These are phyloP conservation scores for Kodamaea hsintzibuensis DNA, from an alignment of 805 yeast genomes.

Conservation along the genomic window DNA sequence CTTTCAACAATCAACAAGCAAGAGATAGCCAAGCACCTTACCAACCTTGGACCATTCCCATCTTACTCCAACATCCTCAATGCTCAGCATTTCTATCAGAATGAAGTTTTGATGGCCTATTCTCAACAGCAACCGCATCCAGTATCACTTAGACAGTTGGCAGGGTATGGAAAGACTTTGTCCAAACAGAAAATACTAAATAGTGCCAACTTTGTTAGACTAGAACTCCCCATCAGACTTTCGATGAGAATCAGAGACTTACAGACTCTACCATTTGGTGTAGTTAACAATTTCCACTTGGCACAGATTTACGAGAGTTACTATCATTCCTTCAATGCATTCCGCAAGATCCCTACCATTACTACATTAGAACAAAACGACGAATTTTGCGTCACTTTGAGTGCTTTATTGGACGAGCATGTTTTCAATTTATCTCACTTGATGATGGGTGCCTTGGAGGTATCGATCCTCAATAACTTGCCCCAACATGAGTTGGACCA, in stretches of 20 bases:
- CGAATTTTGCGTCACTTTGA: slow-evolving; percentile 63
- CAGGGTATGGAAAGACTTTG: slow-evolving; percentile 80
- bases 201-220: slow-evolving; percentile 85
- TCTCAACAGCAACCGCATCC: slow-evolving; percentile 75
- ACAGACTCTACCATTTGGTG: slow-evolving; percentile 80
- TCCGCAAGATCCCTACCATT: slow-evolving; percentile 71
- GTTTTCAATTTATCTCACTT: slow-evolving; percentile 80
- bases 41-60: slow-evolving; percentile 43
- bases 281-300: slow-evolving; percentile 82
- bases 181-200: slow-evolving; percentile 75
- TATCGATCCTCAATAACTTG: slow-evolving; percentile 57
- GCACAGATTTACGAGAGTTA: slow-evolving; percentile 88
- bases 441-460: slow-evolving; percentile 91
- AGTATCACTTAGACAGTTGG: slow-evolving; percentile 84
- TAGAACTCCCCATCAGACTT: slow-evolving; percentile 81
- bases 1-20: slow-evolving; percentile 33
- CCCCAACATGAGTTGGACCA: slow-evolving; percentile 66
- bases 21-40: slow-evolving; percentile 29
- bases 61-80: slow-evolving; percentile 41
- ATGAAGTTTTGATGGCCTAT: slow-evolving; percentile 64
- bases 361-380: slow-evolving; percentile 73
- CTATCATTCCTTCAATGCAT: slow-evolving; percentile 82
- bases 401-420: slow-evolving; percentile 73
- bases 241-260: slow-evolving; percentile 78
- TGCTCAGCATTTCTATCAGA: slow-evolving; percentile 85